phyloP scores from a whole-genome alignment of 2,329 filamentous ascomycete genomes.

The Ophiocordyceps robertsii region DNA sequence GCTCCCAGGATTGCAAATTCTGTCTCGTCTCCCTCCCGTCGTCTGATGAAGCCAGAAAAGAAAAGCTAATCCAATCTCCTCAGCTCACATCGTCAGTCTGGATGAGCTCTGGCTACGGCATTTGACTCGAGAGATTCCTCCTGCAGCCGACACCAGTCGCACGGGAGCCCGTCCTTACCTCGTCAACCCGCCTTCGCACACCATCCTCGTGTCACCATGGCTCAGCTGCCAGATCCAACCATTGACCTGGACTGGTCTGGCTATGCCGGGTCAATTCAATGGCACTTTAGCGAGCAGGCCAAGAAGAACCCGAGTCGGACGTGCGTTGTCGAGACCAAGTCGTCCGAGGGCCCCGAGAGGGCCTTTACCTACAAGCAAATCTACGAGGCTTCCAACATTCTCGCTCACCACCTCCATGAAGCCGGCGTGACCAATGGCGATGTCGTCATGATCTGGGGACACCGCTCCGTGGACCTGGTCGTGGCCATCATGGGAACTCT shows the following conservation, averaged over 20 bases:
- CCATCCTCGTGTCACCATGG: constrained; percentile 1
- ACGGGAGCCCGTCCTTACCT: not conserved
- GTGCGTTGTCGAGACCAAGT: constrained; percentile 37
- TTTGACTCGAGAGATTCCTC: too few relatives aligned
- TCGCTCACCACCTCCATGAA: constrained; percentile 67
- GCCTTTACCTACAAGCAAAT: constrained; percentile 78
- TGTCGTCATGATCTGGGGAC: constrained; percentile 85
- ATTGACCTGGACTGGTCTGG: constrained; percentile 53
- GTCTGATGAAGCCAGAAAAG: too few relatives aligned
- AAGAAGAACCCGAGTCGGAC: constrained; percentile 47
- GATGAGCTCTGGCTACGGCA: too few relatives aligned
- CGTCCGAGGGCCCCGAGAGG: constrained; percentile 38
- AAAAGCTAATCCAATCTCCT: too few relatives aligned
- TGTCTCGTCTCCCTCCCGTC: too few relatives aligned
- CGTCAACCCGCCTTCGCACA: not conserved
- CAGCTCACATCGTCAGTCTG: too few relatives aligned
- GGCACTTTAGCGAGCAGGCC: constrained; percentile 56
- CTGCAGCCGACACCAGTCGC: too few relatives aligned
- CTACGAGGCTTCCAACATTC: constrained; percentile 65
- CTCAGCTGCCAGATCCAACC: constrained; percentile 47
- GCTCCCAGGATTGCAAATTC: not conserved
- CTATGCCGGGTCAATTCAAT: constrained; percentile 52
- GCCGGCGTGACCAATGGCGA: constrained; percentile 66
- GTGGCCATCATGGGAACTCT: constrained; percentile 65
- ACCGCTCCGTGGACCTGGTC: constrained; percentile 56